phyloP scores from a whole-genome alignment of 2,329 filamentous ascomycete genomes.

The Trichothecium sympodiale region DNA sequence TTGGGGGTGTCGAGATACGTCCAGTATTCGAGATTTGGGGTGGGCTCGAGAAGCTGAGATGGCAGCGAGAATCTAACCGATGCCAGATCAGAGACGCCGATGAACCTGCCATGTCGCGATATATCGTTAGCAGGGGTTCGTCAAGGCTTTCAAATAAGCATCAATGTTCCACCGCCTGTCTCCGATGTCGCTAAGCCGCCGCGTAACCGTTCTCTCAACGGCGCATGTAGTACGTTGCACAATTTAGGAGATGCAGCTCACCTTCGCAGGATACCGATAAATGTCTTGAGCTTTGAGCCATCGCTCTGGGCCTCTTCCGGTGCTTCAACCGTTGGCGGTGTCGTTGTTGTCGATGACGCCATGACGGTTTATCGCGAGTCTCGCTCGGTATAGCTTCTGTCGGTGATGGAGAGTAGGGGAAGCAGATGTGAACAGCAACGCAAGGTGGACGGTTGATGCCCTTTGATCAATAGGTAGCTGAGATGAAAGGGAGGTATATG shows the following conservation, averaged over 20 bases:
- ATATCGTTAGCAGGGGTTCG: constrained; percentile 14
- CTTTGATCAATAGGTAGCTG: too few species aligned
- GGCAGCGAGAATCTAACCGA: constrained; percentile 92
- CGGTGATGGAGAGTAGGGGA: too few species aligned
- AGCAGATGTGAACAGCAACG: too few species aligned
- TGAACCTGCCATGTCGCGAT: constrained; percentile 52
- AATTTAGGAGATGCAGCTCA: constrained; percentile 32
- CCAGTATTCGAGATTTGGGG: constrained; percentile 98
- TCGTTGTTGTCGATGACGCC: constrained; percentile 4
- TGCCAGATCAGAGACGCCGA: constrained; percentile 91
- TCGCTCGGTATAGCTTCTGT: constrained; percentile 1
- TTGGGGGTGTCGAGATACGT: constrained; percentile 94
- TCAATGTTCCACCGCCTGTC: too few species aligned
- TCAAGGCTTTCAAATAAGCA: neutral
- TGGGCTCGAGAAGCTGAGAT: constrained; percentile 89
- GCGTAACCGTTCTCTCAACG: neutral
- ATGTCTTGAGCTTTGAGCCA: constrained; percentile 78
- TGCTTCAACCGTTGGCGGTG: constrained; percentile 18
- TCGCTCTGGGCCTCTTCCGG: constrained; percentile 53
- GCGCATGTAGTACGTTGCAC: too few species aligned
- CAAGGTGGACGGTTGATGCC: too few species aligned
- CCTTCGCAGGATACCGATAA: constrained; percentile 80
- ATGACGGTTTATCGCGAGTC: constrained; percentile 1
- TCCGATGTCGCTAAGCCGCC: too few species aligned
- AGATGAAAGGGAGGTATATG: too few species aligned